Evolutionary conservation across 345 rosid species (phyloP).

Genomic region (Eucalyptus caleyi): DNA sequence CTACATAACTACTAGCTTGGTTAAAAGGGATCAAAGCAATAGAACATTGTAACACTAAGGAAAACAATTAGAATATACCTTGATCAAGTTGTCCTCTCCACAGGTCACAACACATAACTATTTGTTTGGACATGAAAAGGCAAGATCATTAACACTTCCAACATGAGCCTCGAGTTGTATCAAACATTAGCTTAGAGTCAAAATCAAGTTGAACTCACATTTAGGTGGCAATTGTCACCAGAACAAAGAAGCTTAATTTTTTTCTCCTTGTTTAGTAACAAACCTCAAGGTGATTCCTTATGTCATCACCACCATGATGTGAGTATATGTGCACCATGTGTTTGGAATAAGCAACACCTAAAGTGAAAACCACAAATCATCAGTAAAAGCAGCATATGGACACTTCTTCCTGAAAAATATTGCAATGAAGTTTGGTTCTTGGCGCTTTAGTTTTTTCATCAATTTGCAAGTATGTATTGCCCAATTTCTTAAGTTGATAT

Average conservation of each 20-base stretch:
- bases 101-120: conserved; percentile 15
- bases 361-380: no score
- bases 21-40: neutral
- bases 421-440: no score
- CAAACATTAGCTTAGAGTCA: neutral
- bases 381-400: neutral
- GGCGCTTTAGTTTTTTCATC: neutral
- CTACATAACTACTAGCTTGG: neutral
- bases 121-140: conserved; percentile 14
- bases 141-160: conserved; percentile 22
- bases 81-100: conserved; percentile 21
- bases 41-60: neutral
- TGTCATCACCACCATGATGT: neutral
- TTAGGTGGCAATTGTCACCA: neutral
- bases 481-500: no score
- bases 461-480: no score
- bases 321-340: conserved; percentile 11
- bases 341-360: conserved; percentile 18
- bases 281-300: conserved; percentile 11
- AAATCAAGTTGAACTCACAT: neutral
- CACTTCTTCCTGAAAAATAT: neutral
- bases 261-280: neutral
- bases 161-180: conserved; percentile 20
- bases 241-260: neutral
- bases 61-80: neutral